Evolutionary conservation across 2,329 filamentous ascomycete genomes (phyloP).

Genomic region (Alternaria postmessia): DNA sequence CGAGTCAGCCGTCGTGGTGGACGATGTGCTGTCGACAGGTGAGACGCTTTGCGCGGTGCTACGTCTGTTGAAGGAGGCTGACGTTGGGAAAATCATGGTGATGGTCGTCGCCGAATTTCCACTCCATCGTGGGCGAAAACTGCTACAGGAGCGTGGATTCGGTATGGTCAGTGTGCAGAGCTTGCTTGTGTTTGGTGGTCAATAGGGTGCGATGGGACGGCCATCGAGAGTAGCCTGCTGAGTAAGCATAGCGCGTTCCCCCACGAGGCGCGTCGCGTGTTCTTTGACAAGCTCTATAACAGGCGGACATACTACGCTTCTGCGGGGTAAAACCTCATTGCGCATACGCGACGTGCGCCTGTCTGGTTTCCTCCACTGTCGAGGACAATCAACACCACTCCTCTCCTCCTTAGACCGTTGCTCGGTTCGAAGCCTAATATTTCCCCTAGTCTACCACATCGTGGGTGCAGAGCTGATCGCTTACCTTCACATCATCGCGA

Average conservation of each 20-base stretch:
- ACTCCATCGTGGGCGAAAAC: conserved; percentile 60
- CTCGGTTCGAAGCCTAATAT: too few relatives aligned
- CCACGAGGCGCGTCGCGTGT: neutral
- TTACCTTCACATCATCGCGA: too few relatives aligned
- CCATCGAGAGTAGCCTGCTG: neutral
- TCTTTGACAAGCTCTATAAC: too few relatives aligned
- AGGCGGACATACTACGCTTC: neutral
- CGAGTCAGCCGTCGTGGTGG: conserved; percentile 63
- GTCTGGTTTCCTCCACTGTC: neutral
- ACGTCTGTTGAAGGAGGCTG: conserved; percentile 56
- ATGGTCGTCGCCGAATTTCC: conserved; percentile 68
- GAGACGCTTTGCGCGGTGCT: conserved; percentile 64
- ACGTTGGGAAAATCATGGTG: conserved; percentile 55
- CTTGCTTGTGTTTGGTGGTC: conserved; percentile 61
- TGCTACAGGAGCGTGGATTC: conserved; percentile 60
- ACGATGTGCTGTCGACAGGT: conserved; percentile 67
- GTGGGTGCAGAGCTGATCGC: too few relatives aligned
- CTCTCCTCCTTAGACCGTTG: too few relatives aligned
- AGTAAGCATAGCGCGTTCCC: neutral
- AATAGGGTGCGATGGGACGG: neutral
- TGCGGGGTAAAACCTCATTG: neutral
- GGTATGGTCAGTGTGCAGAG: conserved; percentile 60
- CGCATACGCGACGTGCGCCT: neutral
- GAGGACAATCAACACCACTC: too few relatives aligned
- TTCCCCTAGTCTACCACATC: too few relatives aligned